phyloP scores from a whole-genome alignment of 2,329 filamentous ascomycete species.

The Aspergillus ochraceoroseus region DNA sequence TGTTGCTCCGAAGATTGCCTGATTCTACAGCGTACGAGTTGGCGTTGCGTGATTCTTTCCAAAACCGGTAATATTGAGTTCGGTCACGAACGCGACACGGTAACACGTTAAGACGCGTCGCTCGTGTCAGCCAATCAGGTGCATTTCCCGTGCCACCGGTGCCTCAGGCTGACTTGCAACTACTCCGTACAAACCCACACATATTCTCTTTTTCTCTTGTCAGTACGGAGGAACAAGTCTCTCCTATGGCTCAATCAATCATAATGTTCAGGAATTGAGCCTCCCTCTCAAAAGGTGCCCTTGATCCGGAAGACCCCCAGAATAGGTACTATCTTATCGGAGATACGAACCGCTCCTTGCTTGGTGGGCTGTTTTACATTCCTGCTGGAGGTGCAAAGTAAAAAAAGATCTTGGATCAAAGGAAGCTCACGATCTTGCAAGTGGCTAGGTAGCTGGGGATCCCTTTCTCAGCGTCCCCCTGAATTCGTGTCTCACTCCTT shows the following conservation, averaged over 20 bases:
- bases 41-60: conserved; percentile 1
- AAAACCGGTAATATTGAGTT: conserved; percentile 15
- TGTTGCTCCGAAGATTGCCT: neutral
- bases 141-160: neutral
- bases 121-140: conserved; percentile 13
- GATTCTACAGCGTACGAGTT: neutral
- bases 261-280: neutral
- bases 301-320: conserved; percentile 6
- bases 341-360: conserved; percentile 12
- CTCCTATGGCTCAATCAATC: neutral
- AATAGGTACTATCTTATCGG: conserved; percentile 15
- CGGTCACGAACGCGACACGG: conserved; percentile 14
- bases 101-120: conserved; percentile 3
- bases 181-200: no score
- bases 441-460: neutral
- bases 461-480: neutral
- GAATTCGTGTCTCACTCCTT: neutral
- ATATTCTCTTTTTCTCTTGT: neutral
- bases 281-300: conserved; percentile 4
- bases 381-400: conserved; percentile 11
- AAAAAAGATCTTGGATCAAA: no score
- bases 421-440: neutral
- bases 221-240: neutral
- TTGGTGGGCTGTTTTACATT: conserved; percentile 10
- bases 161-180: neutral